Evolutionary conservation across 2,329 filamentous ascomycete species (phyloP), one percentile per base, ranked within the genome.

Genomic region (Fusarium anguioides): DNA sequence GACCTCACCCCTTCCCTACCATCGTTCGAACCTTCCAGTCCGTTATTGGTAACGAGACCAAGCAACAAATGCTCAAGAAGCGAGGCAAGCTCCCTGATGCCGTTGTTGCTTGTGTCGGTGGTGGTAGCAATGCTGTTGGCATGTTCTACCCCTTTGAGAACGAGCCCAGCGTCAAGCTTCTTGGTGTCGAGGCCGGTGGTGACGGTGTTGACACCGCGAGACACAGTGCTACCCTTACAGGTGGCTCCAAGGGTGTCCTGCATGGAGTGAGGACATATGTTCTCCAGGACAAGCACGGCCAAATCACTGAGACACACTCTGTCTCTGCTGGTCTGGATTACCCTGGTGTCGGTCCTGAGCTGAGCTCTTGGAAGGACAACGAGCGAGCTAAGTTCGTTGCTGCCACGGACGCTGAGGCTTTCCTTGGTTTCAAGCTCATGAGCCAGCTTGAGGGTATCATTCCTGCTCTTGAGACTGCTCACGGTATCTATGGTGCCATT

Each of bases 141-240:
- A 99, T 98, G 94, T 99, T 99, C 83, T 96, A 95, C 80, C 96
- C 96, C 50, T 99, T 99, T 82, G 86, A 91, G 66, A 89, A 93
- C 39, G 95, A 99, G 74, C 86, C 86, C 1, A 89, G 85, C 62
- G 96, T 99, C 62, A 94, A 94, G 81, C 86, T 97, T 5, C 84
- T 98, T 14, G 96, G 96, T 68, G 94, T 99, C 4, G 96, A 99
- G 82, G 96, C 96, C 14, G 96, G 93, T 36, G 96, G 96, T 64
- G 96, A 98, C 73, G 96, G 96, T 63, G 76, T 98, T 17, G 91
- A 97, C 60, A 98, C 96, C 1, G 78, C 82, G 9, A 88, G 92
- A 44, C 96, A 99, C 81, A 92, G 91, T 46, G 96, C 96, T 1
- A 98, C 96, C 1, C 86, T 99, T 18, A 88, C 90, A 4, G 92